Conservation (phyloP, 352 stramenopile species). For the Thalassiosira oceanica region DNA sequence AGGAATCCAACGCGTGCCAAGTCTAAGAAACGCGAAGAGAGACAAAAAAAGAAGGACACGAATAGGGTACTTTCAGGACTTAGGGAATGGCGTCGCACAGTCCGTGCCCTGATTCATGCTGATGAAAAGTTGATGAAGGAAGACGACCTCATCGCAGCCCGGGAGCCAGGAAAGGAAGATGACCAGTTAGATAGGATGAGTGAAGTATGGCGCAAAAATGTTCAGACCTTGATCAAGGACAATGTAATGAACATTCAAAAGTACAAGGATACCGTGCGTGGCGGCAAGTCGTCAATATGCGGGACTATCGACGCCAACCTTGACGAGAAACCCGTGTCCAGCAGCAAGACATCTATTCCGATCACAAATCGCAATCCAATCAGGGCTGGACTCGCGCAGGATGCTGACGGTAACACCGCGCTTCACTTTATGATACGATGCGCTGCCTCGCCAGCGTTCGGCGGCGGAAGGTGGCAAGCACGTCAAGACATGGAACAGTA, state of each 20-base stretch:
- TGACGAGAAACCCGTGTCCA: background rate
- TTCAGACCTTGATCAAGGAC: conserved; percentile 19
- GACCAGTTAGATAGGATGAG: background rate
- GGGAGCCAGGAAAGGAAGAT: background rate
- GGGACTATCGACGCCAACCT: background rate
- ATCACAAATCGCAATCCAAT: conserved; percentile 10
- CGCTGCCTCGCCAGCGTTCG: conserved; percentile 29
- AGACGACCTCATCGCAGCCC: conserved; percentile 3
- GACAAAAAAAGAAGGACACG: conserved; percentile 9
- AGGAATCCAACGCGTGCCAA: background rate
- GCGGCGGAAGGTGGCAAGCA: conserved; percentile 19
- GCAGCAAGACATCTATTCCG: no score
- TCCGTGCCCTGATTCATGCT: conserved; percentile 25
- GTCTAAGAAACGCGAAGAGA: conserved; percentile 10
- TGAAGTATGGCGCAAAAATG: conserved; percentile 1
- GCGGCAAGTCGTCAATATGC: background rate
- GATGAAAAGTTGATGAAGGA: conserved; percentile 28
- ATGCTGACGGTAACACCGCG: conserved; percentile 71
- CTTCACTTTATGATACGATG: conserved; percentile 71
- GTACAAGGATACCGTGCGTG: background rate
- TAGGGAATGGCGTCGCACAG: conserved; percentile 31
- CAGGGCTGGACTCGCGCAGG: conserved; percentile 55
- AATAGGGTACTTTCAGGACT: conserved; percentile 23
- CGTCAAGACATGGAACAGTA: conserved; percentile 5
- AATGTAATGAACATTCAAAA: conserved; percentile 18